A percentile compares a stretch with the other conserved stretches of the same genome.
phyloP scores from a whole-genome alignment of 2,329 filamentous ascomycete genomes.

The Fusarium mexicanum region DNA sequence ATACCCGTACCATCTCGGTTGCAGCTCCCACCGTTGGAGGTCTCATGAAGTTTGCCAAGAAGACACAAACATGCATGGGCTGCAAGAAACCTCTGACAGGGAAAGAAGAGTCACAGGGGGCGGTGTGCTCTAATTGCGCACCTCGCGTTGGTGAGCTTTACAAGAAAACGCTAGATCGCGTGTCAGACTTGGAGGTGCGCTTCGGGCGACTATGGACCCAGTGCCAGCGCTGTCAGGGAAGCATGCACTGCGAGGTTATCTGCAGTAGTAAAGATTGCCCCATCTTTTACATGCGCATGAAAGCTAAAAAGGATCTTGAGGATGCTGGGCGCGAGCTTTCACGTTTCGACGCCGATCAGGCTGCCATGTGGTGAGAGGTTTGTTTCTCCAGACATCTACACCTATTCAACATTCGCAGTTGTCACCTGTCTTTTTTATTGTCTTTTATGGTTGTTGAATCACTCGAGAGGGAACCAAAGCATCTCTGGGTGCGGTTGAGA shows the following conservation, averaged over 20 bases:
- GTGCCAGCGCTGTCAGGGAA: constrained; percentile 96
- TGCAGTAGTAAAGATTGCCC: constrained; percentile 96
- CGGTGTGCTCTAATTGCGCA: constrained; percentile 87
- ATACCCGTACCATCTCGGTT: constrained; percentile 93
- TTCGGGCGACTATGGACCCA: constrained; percentile 97
- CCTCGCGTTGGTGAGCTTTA: constrained; percentile 92
- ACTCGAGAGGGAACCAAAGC: background rate
- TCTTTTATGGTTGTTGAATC: background rate
- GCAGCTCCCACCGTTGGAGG: constrained; percentile 91
- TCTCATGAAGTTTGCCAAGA: constrained; percentile 98
- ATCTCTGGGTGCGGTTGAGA: constrained; percentile 4
- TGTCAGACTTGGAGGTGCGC: constrained; percentile 90
- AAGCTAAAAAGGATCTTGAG: constrained; percentile 98
- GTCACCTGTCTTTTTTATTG: background rate
- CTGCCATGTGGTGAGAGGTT: constrained; percentile 64
- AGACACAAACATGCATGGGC: constrained; percentile 97
- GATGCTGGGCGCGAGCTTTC: constrained; percentile 90
- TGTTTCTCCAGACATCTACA: background rate
- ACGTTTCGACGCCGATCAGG: constrained; percentile 87
- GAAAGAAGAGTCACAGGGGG: constrained; percentile 82
- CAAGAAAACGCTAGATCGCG: constrained; percentile 86
- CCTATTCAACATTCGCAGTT: background rate
- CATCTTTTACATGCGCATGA: constrained; percentile 99
- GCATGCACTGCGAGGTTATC: constrained; percentile 98
- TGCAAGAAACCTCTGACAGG: constrained; percentile 95